phyloP scores from a whole-genome alignment of 2,329 filamentous ascomycete genomes.

The Lachnellula arida region DNA sequence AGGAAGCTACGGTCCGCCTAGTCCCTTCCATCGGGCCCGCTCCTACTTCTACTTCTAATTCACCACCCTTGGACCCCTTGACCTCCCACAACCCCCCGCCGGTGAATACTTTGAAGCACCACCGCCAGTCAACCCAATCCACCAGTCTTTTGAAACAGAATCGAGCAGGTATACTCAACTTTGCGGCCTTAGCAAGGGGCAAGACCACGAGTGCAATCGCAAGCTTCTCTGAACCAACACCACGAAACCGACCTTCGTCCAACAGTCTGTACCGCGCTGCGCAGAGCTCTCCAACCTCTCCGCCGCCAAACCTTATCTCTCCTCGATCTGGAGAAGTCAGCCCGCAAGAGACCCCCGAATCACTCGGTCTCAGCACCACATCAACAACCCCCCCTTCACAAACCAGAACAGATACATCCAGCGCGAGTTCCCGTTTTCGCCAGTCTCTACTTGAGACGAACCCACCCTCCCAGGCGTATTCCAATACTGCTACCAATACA shows the following conservation, averaged over 20 bases:
- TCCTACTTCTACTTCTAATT: not conserved
- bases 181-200: slow-evolving; percentile 31
- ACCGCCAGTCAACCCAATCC: slow-evolving; percentile 24
- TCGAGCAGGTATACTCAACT: slow-evolving; percentile 25
- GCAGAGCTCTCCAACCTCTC: slow-evolving; percentile 14
- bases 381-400: slow-evolving; percentile 6
- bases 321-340: slow-evolving; percentile 3
- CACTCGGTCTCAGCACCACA: not conserved
- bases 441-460: slow-evolving; percentile 31
- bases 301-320: not conserved
- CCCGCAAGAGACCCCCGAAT: slow-evolving; percentile 9
- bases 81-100: not conserved
- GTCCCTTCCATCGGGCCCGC: not conserved
- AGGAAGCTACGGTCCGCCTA: not conserved
- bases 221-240: slow-evolving; percentile 26
- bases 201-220: slow-evolving; percentile 30
- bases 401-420: slow-evolving; percentile 9
- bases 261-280: slow-evolving; percentile 23
- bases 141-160: slow-evolving; percentile 22
- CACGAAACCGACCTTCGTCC: slow-evolving; percentile 22
- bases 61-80: not conserved
- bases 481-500: slow-evolving; percentile 47
- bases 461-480: slow-evolving; percentile 48
- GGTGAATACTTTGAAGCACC: slow-evolving; percentile 14
- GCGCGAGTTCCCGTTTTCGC: slow-evolving; percentile 1